Evolutionary conservation across 2,329 filamentous ascomycete species (phyloP).

Genomic region (Colletotrichum musicola): DNA sequence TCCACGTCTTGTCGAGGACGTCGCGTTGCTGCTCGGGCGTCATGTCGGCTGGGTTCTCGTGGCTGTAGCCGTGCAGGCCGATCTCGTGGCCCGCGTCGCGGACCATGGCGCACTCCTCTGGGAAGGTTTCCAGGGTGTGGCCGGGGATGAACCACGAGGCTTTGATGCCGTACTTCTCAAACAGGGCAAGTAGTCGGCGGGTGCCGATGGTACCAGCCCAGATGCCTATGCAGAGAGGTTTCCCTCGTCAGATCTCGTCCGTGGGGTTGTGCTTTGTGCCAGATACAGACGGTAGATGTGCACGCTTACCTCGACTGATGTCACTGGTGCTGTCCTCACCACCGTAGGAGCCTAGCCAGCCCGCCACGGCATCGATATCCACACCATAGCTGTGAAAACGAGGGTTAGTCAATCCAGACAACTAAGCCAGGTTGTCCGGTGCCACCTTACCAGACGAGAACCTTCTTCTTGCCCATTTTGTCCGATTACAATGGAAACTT

Average conservation of each 20-base stretch:
- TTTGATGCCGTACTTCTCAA: slow-evolving; percentile 80
- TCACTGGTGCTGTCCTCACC: slow-evolving; percentile 79
- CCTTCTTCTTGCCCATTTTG: slow-evolving; percentile 44
- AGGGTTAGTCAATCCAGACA: neutral
- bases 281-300: neutral
- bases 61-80: slow-evolving; percentile 76
- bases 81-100: slow-evolving; percentile 62
- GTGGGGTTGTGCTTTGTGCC: neutral
- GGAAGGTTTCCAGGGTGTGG: slow-evolving; percentile 62
- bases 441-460: slow-evolving; percentile 41
- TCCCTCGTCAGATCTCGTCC: neutral
- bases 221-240: slow-evolving; percentile 55
- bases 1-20: slow-evolving; percentile 81
- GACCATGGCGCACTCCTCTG: slow-evolving; percentile 57
- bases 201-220: slow-evolving; percentile 78
- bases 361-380: slow-evolving; percentile 80
- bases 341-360: slow-evolving; percentile 81
- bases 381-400: slow-evolving; percentile 68
- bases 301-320: slow-evolving; percentile 71
- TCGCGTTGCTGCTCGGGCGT: slow-evolving; percentile 80
- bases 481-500: neutral
- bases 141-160: slow-evolving; percentile 66
- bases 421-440: neutral
- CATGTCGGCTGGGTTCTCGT: slow-evolving; percentile 81
- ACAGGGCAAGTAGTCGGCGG: slow-evolving; percentile 75